Conservation (phyloP, 345 rosid genomes). For the Combretum micranthum region DNA sequence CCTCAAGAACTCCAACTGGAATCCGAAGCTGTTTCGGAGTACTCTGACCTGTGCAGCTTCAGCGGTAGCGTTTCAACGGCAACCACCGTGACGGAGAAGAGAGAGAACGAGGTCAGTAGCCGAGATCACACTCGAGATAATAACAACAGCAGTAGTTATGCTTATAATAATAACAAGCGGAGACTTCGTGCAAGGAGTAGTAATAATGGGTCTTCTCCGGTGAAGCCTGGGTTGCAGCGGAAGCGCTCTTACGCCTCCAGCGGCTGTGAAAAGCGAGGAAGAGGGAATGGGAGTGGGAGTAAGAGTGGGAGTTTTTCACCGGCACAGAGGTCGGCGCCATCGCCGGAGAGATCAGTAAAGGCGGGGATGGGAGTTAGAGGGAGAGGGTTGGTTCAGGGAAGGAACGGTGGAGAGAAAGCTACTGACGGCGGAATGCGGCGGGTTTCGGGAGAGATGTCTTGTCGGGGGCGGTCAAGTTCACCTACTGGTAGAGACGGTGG, state of each 20-base stretch:
- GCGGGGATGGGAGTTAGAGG: slow-evolving; percentile 2
- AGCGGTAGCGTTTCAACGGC: slow-evolving; percentile 36
- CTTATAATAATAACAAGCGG: background rate
- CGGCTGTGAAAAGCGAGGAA: too few species aligned
- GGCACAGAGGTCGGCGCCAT: slow-evolving; percentile 3
- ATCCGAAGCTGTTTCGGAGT: slow-evolving; percentile 24
- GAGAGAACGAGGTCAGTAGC: slow-evolving; percentile 16
- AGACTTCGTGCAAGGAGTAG: too few species aligned
- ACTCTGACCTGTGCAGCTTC: slow-evolving; percentile 50
- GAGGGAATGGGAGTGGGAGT: slow-evolving; percentile 23
- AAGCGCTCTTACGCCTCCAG: too few species aligned
- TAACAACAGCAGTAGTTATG: slow-evolving; percentile 32
- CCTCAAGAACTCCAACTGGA: slow-evolving; percentile 1
- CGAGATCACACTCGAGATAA: slow-evolving; percentile 8
- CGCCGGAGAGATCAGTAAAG: slow-evolving; percentile 5
- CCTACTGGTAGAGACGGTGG: slow-evolving; percentile 8
- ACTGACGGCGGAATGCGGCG: slow-evolving; percentile 2
- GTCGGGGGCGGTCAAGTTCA: slow-evolving; percentile 29
- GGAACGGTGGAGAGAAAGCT: slow-evolving; percentile 16
- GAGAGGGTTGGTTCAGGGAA: slow-evolving; percentile 9
- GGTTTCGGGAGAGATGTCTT: slow-evolving; percentile 13
- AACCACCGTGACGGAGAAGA: slow-evolving; percentile 13
- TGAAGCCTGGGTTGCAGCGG: too few species aligned
- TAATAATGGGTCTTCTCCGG: too few species aligned
- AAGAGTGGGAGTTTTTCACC: slow-evolving; percentile 7